These are phyloP conservation scores for Jimgerdemannia lactiflua DNA, from an alignment of 192 early-diverging fungal species.

Conservation along the genomic window DNA sequence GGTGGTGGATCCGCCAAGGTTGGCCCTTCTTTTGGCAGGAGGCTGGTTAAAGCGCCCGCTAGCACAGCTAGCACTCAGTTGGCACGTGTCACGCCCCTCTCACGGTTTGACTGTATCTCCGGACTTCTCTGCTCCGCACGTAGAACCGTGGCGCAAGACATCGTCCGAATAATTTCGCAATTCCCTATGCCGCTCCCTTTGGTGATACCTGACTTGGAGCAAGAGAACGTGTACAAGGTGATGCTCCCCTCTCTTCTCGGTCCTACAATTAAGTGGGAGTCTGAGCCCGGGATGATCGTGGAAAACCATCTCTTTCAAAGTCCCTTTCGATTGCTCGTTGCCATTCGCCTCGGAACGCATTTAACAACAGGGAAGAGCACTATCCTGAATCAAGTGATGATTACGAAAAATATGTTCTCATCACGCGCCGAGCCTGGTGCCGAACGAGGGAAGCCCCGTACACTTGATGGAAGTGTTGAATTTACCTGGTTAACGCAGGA, in stretches of 20 bases:
- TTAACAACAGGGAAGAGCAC: constrained; percentile 5
- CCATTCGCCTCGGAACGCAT: constrained; percentile 11
- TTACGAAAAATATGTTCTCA: constrained; percentile 10
- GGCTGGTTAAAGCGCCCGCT: not conserved
- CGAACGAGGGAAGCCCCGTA: constrained; percentile 9
- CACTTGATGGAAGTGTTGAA: constrained; percentile 12
- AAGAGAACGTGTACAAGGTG: constrained; percentile 9
- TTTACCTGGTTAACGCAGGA: constrained; percentile 16
- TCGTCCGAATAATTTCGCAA: constrained; percentile 12
- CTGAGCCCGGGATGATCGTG: constrained; percentile 8
- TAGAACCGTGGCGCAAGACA: constrained; percentile 15
- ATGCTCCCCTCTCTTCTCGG: constrained; percentile 11
- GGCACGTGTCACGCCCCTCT: not conserved
- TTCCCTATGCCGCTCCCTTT: constrained; percentile 17
- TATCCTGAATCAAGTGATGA: constrained; percentile 17
- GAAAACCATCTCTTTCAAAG: constrained; percentile 16
- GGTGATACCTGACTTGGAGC: constrained; percentile 5
- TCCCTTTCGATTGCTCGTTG: constrained; percentile 9
- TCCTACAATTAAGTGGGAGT: constrained; percentile 12
- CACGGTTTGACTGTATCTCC: constrained; percentile 14
- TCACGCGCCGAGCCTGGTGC: constrained; percentile 12
- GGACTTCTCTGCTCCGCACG: constrained; percentile 7
- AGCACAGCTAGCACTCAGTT: not conserved
- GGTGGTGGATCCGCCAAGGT: not conserved
- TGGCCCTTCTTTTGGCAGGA: not conserved